These are phyloP conservation scores for Nicotiana knightiana DNA, from an alignment of 257 asterid genomes.

Conservation along the genomic window DNA sequence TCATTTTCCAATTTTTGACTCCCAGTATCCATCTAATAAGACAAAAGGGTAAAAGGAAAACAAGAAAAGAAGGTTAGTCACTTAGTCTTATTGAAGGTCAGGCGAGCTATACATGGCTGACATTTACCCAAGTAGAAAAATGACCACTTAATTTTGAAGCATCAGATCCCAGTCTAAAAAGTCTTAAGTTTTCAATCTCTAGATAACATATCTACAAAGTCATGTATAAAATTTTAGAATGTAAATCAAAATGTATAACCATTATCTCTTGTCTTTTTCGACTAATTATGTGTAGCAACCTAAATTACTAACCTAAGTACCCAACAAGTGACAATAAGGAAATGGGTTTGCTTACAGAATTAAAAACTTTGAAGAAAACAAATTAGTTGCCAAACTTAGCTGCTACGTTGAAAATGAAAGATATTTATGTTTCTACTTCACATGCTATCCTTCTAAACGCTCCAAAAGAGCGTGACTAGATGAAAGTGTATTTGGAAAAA, in stretches of 20 bases:
- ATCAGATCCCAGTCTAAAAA: too few relatives aligned
- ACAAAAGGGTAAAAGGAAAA: neutral
- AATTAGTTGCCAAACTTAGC: neutral
- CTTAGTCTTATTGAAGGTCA: neutral
- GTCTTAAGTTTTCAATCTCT: neutral
- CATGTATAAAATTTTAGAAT: too few relatives aligned
- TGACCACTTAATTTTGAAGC: neutral
- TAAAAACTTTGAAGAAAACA: neutral
- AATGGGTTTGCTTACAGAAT: neutral
- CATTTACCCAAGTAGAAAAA: neutral
- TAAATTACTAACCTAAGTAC: neutral
- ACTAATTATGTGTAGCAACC: neutral
- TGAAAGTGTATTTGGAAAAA: neutral
- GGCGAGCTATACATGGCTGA: neutral
- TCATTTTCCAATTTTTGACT: neutral
- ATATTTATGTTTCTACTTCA: neutral
- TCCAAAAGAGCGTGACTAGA: neutral
- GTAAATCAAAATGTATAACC: too few relatives aligned
- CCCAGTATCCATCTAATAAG: neutral
- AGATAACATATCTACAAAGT: too few relatives aligned
- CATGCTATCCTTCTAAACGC: neutral
- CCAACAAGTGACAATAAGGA: neutral
- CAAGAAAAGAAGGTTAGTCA: neutral
- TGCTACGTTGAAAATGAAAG: neutral
- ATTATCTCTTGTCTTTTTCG: neutral